Percentiles rank a stretch among this genome's conserved stretches.
Conservation (phyloP, 345 rosid species). For the Eucalyptus curtisii region DNA sequence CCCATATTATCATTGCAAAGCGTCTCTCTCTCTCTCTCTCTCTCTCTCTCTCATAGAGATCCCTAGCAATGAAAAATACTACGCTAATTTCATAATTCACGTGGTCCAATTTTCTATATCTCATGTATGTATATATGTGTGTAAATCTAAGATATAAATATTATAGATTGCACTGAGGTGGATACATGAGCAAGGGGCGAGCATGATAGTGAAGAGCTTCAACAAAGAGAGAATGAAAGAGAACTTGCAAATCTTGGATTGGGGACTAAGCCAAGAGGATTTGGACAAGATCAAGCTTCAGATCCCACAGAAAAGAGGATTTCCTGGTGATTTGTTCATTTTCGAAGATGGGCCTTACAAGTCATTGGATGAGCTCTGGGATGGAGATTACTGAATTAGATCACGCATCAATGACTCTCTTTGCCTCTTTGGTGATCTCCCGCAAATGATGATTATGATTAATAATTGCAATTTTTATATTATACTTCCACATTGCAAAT, state of each 20-base stretch:
- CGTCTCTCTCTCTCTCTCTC: too few species aligned
- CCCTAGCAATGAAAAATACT: not conserved
- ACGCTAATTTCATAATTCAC: not conserved
- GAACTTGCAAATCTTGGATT: not conserved
- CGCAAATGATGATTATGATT: not conserved
- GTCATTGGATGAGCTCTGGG: not conserved
- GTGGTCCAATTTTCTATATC: not conserved
- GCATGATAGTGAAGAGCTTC: not conserved
- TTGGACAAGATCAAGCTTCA: not conserved
- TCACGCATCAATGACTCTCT: not conserved
- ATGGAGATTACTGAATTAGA: not conserved
- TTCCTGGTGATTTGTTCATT: not conserved
- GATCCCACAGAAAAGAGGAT: not conserved
- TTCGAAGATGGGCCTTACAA: not conserved
- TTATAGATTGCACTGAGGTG: conserved; percentile 1
- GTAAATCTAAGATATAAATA: not conserved
- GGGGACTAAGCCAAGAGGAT: not conserved
- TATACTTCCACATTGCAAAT: not conserved
- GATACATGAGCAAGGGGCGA: not conserved
- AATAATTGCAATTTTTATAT: not conserved
- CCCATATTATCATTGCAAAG: not conserved
- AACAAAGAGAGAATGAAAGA: not conserved
- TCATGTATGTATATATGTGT: not conserved
- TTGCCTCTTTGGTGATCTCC: not conserved
- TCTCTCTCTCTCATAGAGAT: not conserved